Base-by-base conservation (phyloP, 352 stramenopile genomes). In the Salisapilia sapeloensis region DNA sequence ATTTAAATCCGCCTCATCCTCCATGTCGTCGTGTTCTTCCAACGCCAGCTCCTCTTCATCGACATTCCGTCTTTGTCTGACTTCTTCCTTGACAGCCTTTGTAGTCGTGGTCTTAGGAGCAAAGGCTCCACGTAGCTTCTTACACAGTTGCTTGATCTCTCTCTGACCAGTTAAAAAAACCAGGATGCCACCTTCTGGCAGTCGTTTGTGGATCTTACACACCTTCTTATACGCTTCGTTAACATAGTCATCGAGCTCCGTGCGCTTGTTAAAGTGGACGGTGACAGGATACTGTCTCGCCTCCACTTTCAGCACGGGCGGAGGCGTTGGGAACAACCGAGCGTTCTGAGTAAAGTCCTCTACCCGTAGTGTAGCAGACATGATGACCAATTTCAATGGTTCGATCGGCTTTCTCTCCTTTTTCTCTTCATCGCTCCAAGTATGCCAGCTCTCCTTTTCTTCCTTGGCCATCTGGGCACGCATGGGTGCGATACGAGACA, bases 321-420 rank as follows among this genome's bases (percentile, higher is more conserved):
- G 93, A 11, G 70, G 60, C 26, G 39, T 64, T 6, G 81, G 74
- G 46, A 99, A 99, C 33, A 98, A 57, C 15, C 67, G 55, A 29
- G 65, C 53, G 50, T 98, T 98, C 27, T 93, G 60, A 2, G 83
- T 96, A 40, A 99, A 98, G 54, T 98, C 94, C 46, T 95, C 72
- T 0, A 99, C 93, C 13, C 92, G 65, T 32, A 99, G 56, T 4
- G 95, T 99, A 2, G 96, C 96, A 17, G 89, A 98, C 96, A 99
- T 99, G 42, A 99, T 87, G 2, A 87, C 70, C 26, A 89, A 56
- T 35, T 86, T 87, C 13, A 86, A 49, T 2, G 69, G 63, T 20
- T 69, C 60, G 20, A 89, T 64, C n/a, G 78, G 76, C 16, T 78
- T 53, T 3, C 58, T 53, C 8, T 40, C 45, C 29, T 46, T 36